These are phyloP conservation scores for Sugiyamaella chiloensis DNA, from an alignment of 805 yeast genomes.

Conservation along the genomic window DNA sequence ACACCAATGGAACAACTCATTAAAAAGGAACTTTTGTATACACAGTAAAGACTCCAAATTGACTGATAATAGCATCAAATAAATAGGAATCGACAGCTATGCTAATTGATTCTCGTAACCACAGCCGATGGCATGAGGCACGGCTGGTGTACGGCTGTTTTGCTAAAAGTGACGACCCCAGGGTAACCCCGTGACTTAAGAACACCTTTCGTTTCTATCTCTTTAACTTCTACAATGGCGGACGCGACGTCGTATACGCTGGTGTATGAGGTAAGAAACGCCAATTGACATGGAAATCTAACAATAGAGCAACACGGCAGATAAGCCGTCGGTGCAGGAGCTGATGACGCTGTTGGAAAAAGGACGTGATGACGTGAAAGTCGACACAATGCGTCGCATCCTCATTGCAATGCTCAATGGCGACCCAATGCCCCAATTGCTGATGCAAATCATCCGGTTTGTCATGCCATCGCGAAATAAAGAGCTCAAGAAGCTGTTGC, in stretches of 20 bases:
- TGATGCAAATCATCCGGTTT: conserved; percentile 95
- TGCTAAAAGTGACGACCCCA: neutral
- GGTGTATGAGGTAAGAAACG: conserved; percentile 27
- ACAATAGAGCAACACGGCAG: conserved; percentile 21
- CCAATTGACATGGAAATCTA: neutral
- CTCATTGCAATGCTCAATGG: conserved; percentile 87
- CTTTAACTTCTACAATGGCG: conserved; percentile 34
- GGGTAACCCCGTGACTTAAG: conserved; percentile 17
- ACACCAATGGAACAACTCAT: neutral
- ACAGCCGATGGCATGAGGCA: neutral
- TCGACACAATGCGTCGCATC: conserved; percentile 85
- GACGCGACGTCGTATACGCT: conserved; percentile 37
- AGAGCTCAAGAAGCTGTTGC: conserved; percentile 84
- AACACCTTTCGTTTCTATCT: conserved; percentile 11
- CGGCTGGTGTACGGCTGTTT: neutral
- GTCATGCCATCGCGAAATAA: conserved; percentile 95
- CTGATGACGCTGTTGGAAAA: conserved; percentile 77
- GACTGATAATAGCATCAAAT: too few species aligned
- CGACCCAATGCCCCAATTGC: conserved; percentile 83
- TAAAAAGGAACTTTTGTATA: neutral
- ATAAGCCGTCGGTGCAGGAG: conserved; percentile 57
- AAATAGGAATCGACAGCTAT: too few species aligned
- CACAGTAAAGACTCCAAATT: too few species aligned
- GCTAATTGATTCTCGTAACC: too few species aligned
- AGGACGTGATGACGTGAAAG: conserved; percentile 82